Evolutionary conservation across 768 basidiomycete species (phyloP), one percentile per base, ranked within the genome.

Genomic region (Termitomyces bulborhizus): DNA sequence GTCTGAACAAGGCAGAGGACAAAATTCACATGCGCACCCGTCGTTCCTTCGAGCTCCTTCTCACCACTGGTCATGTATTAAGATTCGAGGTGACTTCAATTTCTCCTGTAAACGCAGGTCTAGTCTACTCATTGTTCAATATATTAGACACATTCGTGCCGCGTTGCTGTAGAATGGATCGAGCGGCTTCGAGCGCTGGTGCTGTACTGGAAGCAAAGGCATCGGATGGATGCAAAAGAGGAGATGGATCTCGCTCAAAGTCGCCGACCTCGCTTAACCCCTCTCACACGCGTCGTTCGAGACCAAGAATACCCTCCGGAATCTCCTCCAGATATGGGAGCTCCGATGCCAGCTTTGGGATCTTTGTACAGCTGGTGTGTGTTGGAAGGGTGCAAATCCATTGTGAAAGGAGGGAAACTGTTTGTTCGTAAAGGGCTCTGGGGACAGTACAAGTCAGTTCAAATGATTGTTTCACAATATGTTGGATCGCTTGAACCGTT

Each of bases 361-460:
- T 73, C 78, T 0, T 68, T 93, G 44, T 94, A 90, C 76, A 89
- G 90, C 62, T 93, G 91, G 93, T 98, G 96, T 65, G 76, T 87
- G 2, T 66, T 95, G 57, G 81, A 88, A 37, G 84, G 82, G 0
- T 98, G 96, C 63, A 81, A 83, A 56, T 77, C 90, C 5, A 82
- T 95, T 46, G 66, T 85, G 40, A 85, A 85, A 63, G 76, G 82
- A 7, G 92, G 93, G 0, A 84, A 85, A 47, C 66, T 92, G 40
- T 94, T 82, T 61, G 79, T 84, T 65, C 80, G 86, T 62, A 78
- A 80, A 59, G 90, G 90, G 7, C 66, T 85, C 46, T 76, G 79
- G 57, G 88, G 88, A 24, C 85, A 85, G 70, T 98, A 88, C 73
- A 81, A 84, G 92, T 93, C 60, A 63, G 87, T 74, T 43, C 13